Base-by-base conservation (phyloP, 257 asterid species). In the Nicotiana attenuata region DNA sequence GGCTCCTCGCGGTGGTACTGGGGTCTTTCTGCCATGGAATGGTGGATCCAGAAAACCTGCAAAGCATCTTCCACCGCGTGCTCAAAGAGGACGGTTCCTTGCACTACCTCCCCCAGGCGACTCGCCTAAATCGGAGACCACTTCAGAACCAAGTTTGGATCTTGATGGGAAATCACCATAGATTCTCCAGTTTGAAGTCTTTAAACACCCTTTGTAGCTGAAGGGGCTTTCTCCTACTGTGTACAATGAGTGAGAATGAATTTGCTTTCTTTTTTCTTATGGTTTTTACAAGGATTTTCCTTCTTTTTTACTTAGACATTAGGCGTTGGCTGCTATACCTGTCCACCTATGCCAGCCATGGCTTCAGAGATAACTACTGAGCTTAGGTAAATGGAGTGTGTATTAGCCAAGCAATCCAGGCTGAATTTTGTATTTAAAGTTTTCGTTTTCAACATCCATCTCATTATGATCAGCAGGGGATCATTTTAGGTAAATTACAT, bases 11-110 rank as follows among this genome's bases (percentile, higher is more conserved):
- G 97, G 93, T n/a, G 99, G 98, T 16, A 95, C 99, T 0, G 99
- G 99, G 29, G 98, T 95, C 68, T 95, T 91, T 93, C 85, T 95
- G 84, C 99, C 99, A 7, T 91, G 95, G 97, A 86, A 83, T 4
- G 91, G 81, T 31, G 91, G 93, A 53, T 87, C 95, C 15, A 85
- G 97, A 80, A 92, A 88, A 80, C 97, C 90, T 13, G 87, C 91
- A 31, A 95, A 87, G 83, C 98, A 92, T 86, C 97, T 95, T 52
- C 99, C 97, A 0, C 97, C 98, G 0, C 94, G 98, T 2, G 97
- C 97, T n/a, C 97, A 93, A 82, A 95, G 90, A 84, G 87, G 93
- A 45, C 86, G 93, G 63, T 84, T 82, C 86, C 92, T 92, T 59
- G 90, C 98, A 24, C 89, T 92, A 14, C 89, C 92, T 82, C 85